phyloP scores from a whole-genome alignment of 179 eudicot genomes.

The Spergularia azorica region DNA sequence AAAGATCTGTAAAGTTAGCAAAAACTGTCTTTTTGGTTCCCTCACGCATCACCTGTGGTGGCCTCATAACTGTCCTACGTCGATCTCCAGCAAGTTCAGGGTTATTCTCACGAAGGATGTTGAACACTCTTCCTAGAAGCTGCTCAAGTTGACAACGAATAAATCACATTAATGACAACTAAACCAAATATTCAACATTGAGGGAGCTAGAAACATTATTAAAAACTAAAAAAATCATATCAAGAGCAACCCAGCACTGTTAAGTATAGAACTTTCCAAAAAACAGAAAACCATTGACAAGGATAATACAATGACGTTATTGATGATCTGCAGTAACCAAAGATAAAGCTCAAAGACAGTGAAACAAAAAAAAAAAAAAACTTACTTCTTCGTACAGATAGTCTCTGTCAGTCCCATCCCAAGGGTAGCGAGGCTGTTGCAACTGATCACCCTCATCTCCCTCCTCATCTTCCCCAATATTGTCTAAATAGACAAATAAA shows the following conservation, averaged over 20 bases:
- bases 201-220: neutral
- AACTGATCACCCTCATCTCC: constrained; percentile 42
- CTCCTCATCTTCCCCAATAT: constrained; percentile 52
- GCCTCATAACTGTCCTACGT: constrained; percentile 93
- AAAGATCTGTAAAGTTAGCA: constrained; percentile 90
- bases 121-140: constrained; percentile 93
- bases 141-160: constrained; percentile 26
- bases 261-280: no score
- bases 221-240: neutral
- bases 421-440: constrained; percentile 47
- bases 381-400: constrained; percentile 67
- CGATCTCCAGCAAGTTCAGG: constrained; percentile 99
- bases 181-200: neutral
- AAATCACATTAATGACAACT: neutral
- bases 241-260: neutral
- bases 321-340: neutral
- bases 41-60: constrained; percentile 96
- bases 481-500: constrained; percentile 33
- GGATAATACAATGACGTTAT: neutral
- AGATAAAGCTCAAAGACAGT: neutral
- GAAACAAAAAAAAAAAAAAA: neutral
- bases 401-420: constrained; percentile 62
- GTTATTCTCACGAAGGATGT: constrained; percentile 85
- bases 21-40: constrained; percentile 98
- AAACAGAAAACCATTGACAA: no score